Conservation (phyloP, 345 rosid genomes). For the Isatis tinctoria region DNA sequence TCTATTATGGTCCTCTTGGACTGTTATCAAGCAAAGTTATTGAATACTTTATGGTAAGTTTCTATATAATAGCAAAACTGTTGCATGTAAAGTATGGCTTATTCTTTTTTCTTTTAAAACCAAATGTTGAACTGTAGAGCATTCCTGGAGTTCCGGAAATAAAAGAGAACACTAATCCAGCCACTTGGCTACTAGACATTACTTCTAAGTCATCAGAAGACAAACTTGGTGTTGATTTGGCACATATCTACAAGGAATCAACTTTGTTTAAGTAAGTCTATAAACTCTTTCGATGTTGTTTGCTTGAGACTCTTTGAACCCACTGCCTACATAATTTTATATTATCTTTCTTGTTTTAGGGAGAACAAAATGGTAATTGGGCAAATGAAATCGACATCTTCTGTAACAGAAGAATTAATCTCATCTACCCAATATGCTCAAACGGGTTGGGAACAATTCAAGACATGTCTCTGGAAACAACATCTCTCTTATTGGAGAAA, state of each 20-base stretch:
- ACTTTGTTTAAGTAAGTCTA: conserved; percentile 26
- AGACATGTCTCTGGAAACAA: conserved; percentile 58
- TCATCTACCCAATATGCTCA: conserved; percentile 37
- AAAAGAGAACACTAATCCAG: conserved; percentile 41
- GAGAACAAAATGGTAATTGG: conserved; percentile 25
- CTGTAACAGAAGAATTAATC: conserved; percentile 26
- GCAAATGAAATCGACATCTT: conserved; percentile 28
- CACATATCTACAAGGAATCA: conserved; percentile 32
- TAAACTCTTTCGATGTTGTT: not conserved
- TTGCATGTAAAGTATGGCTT: not conserved
- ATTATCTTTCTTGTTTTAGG: conserved; percentile 17
- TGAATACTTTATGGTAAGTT: conserved; percentile 50
- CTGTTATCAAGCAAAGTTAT: conserved; percentile 45
- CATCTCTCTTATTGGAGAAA: conserved; percentile 57
- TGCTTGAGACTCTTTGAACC: not conserved
- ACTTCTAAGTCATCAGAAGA: conserved; percentile 37
- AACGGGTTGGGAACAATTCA: conserved; percentile 43
- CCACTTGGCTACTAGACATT: conserved; percentile 52
- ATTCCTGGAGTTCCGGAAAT: conserved; percentile 38
- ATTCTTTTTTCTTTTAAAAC: not conserved
- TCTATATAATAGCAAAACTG: not conserved
- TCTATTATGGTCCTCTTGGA: conserved; percentile 55
- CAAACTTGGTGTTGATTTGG: conserved; percentile 39
- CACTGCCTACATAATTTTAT: no score
- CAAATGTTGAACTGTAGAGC: not conserved